Evolutionary conservation across 2,329 filamentous ascomycete species (phyloP).

Genomic region (Trichoderma sp.): DNA sequence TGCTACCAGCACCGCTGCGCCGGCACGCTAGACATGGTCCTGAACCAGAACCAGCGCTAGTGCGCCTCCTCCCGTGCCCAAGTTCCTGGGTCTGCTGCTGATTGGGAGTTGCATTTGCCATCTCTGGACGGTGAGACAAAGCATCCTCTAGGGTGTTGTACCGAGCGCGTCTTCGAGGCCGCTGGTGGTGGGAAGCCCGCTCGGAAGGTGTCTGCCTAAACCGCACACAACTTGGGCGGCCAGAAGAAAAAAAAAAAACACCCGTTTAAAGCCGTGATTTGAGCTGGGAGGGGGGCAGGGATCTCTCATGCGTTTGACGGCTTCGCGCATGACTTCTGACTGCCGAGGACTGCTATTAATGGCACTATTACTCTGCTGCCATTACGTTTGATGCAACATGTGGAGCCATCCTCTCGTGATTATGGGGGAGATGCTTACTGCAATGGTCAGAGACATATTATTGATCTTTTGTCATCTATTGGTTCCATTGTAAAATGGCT

Average conservation of each 20-base stretch:
- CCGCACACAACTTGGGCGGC: background rate
- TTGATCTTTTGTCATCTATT: background rate
- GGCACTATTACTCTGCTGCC: background rate
- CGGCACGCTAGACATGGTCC: conserved; percentile 17
- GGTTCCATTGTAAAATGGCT: background rate
- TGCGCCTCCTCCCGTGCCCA: conserved; percentile 18
- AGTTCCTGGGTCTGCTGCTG: conserved; percentile 10
- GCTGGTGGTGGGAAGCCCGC: background rate
- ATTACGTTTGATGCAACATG: background rate
- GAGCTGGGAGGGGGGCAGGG: background rate
- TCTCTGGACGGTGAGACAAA: background rate
- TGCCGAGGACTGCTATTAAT: background rate
- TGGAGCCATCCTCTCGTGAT: background rate
- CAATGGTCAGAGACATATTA: background rate
- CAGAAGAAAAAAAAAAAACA: background rate
- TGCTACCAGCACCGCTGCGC: conserved; percentile 9
- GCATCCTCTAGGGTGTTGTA: background rate
- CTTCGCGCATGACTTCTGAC: background rate
- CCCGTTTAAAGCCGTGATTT: background rate
- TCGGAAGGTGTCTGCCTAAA: background rate
- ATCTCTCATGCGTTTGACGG: background rate
- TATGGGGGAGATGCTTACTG: background rate
- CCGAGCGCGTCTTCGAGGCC: conserved; percentile 7
- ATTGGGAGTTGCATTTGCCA: background rate
- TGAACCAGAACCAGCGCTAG: conserved; percentile 6